A percentile compares a stretch with the other conserved stretches of the same genome.
phyloP scores from a whole-genome alignment of 2,329 filamentous ascomycete species.

The Aspergillus arachidicola region DNA sequence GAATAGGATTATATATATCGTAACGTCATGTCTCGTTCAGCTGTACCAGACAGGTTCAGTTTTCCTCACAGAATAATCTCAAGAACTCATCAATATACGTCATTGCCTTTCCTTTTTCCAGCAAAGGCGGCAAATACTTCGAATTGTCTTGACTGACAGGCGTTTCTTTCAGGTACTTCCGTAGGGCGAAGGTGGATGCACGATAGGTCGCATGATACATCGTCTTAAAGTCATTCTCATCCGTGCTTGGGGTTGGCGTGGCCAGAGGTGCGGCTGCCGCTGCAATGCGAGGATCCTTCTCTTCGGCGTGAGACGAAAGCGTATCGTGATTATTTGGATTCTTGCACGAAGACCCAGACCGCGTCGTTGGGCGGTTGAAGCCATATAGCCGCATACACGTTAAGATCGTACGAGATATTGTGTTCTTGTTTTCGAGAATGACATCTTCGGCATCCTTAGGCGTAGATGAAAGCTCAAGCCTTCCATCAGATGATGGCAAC shows the following conservation, averaged over 20 bases:
- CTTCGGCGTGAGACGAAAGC: slow-evolving; percentile 12
- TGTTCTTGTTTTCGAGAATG: slow-evolving; percentile 42
- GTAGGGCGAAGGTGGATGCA: slow-evolving; percentile 46
- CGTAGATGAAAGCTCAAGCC: slow-evolving; percentile 16
- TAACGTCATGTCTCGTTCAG: slow-evolving; percentile 25
- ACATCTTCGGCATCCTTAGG: slow-evolving; percentile 33
- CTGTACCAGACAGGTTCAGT: slow-evolving; percentile 26
- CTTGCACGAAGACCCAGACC: slow-evolving; percentile 24
- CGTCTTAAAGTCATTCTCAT: slow-evolving; percentile 46
- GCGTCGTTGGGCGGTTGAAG: slow-evolving; percentile 37
- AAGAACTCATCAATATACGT: slow-evolving; percentile 45
- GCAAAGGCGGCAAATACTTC: slow-evolving; percentile 21
- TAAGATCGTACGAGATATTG: slow-evolving; percentile 45
- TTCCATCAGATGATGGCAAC: slow-evolving; percentile 20
- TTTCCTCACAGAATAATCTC: slow-evolving; percentile 45
- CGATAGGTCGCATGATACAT: slow-evolving; percentile 50
- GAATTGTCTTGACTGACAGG: slow-evolving; percentile 1
- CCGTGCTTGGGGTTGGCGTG: slow-evolving; percentile 20
- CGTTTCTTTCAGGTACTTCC: slow-evolving; percentile 39
- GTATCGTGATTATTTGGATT: slow-evolving; percentile 11
- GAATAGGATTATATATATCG: slow-evolving; percentile 20
- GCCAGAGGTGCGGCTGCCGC: slow-evolving; percentile 8
- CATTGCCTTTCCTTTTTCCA: slow-evolving; percentile 45
- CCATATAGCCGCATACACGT: slow-evolving; percentile 49
- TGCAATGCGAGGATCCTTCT: slow-evolving; percentile 18